A percentile compares a stretch with the other conserved stretches of the same genome.
Conservation (phyloP, 179 eudicot species). For the Vitellaria paradoxa region DNA sequence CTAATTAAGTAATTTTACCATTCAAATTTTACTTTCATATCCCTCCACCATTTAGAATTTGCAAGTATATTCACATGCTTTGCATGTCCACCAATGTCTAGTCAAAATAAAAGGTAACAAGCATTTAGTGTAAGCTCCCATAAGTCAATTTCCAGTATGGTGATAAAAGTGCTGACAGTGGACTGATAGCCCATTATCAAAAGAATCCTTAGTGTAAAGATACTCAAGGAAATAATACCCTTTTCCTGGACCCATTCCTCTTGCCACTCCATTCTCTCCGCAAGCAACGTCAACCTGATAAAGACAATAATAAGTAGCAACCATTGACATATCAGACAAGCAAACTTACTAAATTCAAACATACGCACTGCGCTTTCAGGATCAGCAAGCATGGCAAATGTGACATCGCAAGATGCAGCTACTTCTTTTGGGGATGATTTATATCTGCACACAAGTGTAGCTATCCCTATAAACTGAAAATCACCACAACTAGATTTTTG, state of each 20-base stretch:
- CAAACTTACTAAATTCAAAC: slow-evolving; percentile 24
- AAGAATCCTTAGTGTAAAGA: slow-evolving; percentile 5
- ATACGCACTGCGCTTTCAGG: slow-evolving; percentile 98
- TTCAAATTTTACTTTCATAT: too few relatives aligned
- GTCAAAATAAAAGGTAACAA: neutral
- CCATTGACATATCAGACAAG: slow-evolving; percentile 14
- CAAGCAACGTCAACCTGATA: slow-evolving; percentile 83
- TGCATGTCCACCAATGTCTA: too few relatives aligned
- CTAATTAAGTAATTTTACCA: too few relatives aligned
- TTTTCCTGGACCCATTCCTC: slow-evolving; percentile 88
- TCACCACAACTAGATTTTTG: slow-evolving; percentile 1
- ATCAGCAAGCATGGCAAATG: slow-evolving; percentile 98
- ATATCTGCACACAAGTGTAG: slow-evolving; percentile 46
- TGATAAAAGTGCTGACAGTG: neutral
- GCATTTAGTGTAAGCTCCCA: neutral
- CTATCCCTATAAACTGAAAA: slow-evolving; percentile 1
- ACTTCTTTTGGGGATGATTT: slow-evolving; percentile 86
- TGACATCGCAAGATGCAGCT: slow-evolving; percentile 88
- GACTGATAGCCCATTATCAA: neutral
- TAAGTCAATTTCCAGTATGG: too few relatives aligned
- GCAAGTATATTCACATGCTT: too few relatives aligned
- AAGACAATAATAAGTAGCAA: slow-evolving; percentile 19
- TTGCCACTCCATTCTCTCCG: slow-evolving; percentile 78
- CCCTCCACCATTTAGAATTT: too few relatives aligned
- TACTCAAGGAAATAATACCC: slow-evolving; percentile 50